A percentile compares a stretch with the other conserved stretches of the same genome.
Evolutionary conservation across 176 grass and related monocot species (phyloP).

Genomic region (Elaeis guineensis): DNA sequence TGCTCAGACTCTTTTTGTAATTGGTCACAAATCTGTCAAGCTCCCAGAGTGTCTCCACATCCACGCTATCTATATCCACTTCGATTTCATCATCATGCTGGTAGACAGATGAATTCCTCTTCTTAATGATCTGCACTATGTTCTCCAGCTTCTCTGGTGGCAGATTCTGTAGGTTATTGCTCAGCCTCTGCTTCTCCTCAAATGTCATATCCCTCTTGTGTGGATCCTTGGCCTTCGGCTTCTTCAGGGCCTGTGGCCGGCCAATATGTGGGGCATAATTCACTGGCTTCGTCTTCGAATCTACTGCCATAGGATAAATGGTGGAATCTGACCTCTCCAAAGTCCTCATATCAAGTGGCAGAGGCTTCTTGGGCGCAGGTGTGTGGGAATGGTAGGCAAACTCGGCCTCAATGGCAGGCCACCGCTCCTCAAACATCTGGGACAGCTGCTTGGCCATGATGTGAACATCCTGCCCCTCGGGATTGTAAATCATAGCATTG

Average conservation of each 20-base stretch:
- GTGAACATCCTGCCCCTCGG: slow-evolving; percentile 91
- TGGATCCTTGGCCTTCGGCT: slow-evolving; percentile 92
- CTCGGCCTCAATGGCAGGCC: slow-evolving; percentile 77
- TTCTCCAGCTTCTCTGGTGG: slow-evolving; percentile 63
- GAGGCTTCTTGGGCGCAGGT: slow-evolving; percentile 45
- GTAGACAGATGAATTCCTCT: slow-evolving; percentile 75
- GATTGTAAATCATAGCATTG: slow-evolving; percentile 96
- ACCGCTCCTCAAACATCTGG: slow-evolving; percentile 64
- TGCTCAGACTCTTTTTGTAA: slow-evolving; percentile 93
- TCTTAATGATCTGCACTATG: slow-evolving; percentile 91
- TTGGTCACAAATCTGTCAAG: slow-evolving; percentile 95
- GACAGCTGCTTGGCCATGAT: slow-evolving; percentile 76
- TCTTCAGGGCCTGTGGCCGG: slow-evolving; percentile 64
- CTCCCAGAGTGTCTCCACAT: slow-evolving; percentile 94
- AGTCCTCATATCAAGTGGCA: slow-evolving; percentile 38
- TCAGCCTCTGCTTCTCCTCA: slow-evolving; percentile 28
- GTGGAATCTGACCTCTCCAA: slow-evolving; percentile 77
- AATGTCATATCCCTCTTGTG: slow-evolving; percentile 98
- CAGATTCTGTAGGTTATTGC: slow-evolving; percentile 10
- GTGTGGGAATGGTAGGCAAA: slow-evolving; percentile 34
- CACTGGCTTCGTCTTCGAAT: slow-evolving; percentile 39
- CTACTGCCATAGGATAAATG: slow-evolving; percentile 25
- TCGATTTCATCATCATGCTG: slow-evolving; percentile 99
- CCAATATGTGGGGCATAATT: not conserved
- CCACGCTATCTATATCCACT: slow-evolving; percentile 98